These are phyloP conservation scores for Schizosaccharomyces octosporus DNA, from an alignment of 805 yeast species.

Conservation along the genomic window DNA sequence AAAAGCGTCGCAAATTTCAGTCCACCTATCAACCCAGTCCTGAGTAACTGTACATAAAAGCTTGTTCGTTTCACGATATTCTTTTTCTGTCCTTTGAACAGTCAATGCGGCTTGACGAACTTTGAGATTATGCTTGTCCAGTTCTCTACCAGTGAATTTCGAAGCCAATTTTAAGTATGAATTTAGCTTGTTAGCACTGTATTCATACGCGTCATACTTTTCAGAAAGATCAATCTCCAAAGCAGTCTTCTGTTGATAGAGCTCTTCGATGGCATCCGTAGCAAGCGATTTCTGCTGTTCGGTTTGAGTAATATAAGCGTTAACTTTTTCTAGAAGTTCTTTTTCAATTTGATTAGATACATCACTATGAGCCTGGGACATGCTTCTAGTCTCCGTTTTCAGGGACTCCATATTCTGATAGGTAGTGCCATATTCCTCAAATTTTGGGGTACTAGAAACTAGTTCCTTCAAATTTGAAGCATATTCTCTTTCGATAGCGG, in stretches of 20 bases:
- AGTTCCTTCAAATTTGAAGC: conserved; percentile 12
- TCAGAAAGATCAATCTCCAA: conserved; percentile 10
- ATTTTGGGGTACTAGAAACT: not conserved
- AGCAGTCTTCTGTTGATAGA: conserved; percentile 22
- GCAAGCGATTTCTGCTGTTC: not conserved
- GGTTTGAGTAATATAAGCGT: conserved; percentile 3
- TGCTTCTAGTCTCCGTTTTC: conserved; percentile 30
- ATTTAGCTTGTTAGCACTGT: conserved; percentile 33
- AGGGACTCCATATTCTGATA: conserved; percentile 35
- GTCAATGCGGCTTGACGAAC: conserved; percentile 24
- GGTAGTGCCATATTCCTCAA: conserved; percentile 21
- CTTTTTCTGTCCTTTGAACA: conserved; percentile 16
- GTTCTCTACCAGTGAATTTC: conserved; percentile 50
- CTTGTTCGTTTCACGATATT: conserved; percentile 31
- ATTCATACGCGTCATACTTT: conserved; percentile 24
- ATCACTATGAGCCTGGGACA: conserved; percentile 31
- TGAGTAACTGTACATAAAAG: conserved; percentile 33
- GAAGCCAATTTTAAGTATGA: conserved; percentile 36
- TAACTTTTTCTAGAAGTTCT: conserved; percentile 28
- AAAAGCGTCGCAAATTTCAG: conserved; percentile 28
- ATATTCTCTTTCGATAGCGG: conserved; percentile 53
- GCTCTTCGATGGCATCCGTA: conserved; percentile 24
- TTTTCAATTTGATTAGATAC: conserved; percentile 26
- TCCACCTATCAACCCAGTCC: conserved; percentile 53
- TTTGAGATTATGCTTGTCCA: conserved; percentile 33